Conservation (phyloP, 2,329 filamentous ascomycete species). For the Monascus ruber region DNA sequence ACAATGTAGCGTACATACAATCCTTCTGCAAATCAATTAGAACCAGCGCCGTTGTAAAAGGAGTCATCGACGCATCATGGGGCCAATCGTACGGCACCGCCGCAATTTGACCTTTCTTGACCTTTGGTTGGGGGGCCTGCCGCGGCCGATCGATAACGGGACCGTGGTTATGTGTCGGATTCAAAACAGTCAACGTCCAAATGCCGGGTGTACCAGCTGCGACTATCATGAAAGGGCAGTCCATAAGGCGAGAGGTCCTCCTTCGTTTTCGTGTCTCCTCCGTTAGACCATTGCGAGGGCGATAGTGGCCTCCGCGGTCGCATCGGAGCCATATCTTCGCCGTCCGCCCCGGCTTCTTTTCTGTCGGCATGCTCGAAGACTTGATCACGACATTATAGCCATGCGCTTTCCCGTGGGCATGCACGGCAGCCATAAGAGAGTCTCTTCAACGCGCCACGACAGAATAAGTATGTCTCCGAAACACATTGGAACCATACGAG, state of each 20-base stretch:
- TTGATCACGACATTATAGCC: slow-evolving; percentile 36
- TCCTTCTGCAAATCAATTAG: slow-evolving; percentile 40
- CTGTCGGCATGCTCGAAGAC: slow-evolving; percentile 34
- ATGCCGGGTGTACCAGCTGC: slow-evolving; percentile 33
- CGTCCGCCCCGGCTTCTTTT: slow-evolving; percentile 34
- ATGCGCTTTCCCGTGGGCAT: slow-evolving; percentile 31
- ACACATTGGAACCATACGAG: not conserved
- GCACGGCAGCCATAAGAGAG: slow-evolving; percentile 28
- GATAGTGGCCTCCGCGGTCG: slow-evolving; percentile 34
- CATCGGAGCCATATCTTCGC: slow-evolving; percentile 36
- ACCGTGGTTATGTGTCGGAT: slow-evolving; percentile 33
- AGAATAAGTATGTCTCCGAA: not conserved
- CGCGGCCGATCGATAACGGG: slow-evolving; percentile 31
- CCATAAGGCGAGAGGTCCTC: slow-evolving; percentile 33
- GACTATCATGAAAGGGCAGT: slow-evolving; percentile 35
- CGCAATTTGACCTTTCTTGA: slow-evolving; percentile 33
- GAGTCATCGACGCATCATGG: slow-evolving; percentile 33
- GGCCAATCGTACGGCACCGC: slow-evolving; percentile 36
- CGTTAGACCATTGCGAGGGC: slow-evolving; percentile 33
- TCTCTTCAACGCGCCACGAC: slow-evolving; percentile 11
- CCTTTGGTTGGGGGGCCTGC: slow-evolving; percentile 29
- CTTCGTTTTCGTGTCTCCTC: slow-evolving; percentile 35
- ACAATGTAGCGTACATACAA: slow-evolving; percentile 20
- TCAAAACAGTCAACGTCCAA: slow-evolving; percentile 32
- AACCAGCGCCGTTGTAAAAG: slow-evolving; percentile 35